These are phyloP conservation scores for Secale cereale DNA, from an alignment of 176 grass and related monocot genomes.

Conservation along the genomic window DNA sequence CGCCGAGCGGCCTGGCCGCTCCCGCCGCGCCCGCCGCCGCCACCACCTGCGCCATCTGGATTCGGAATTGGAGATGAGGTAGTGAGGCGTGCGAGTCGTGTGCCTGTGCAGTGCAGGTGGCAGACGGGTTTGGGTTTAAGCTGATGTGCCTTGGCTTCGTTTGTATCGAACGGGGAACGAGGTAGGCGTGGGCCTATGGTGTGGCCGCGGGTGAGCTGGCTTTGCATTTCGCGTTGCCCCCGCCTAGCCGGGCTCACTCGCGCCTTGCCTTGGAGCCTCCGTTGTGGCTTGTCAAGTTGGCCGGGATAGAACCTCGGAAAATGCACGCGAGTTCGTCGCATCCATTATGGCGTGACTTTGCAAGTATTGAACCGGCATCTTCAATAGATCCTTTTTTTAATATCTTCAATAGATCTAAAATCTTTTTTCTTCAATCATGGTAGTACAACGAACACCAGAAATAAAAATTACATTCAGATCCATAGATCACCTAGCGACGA, in stretches of 20 bases:
- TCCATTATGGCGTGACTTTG: too few relatives aligned
- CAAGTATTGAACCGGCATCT: too few relatives aligned
- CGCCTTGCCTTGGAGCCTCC: neutral
- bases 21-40: constrained; percentile 28
- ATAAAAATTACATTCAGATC: too few relatives aligned
- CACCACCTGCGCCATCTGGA: constrained; percentile 63
- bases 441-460: too few relatives aligned
- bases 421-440: too few relatives aligned
- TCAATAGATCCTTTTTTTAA: too few relatives aligned
- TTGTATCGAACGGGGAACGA: constrained; percentile 20
- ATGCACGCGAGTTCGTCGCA: neutral
- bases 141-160: constrained; percentile 20
- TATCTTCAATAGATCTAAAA: too few relatives aligned
- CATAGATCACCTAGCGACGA: too few relatives aligned
- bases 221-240: neutral
- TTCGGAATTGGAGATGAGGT: neutral
- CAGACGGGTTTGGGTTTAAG: constrained; percentile 45
- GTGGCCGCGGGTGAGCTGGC: neutral
- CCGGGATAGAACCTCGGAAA: neutral
- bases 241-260: too few relatives aligned
- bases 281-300: neutral
- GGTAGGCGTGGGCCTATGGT: neutral
- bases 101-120: neutral
- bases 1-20: constrained; percentile 12
- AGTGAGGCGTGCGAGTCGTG: neutral